Base-by-base conservation (phyloP, 352 stramenopile genomes). In the Phytopythium delawarense region DNA sequence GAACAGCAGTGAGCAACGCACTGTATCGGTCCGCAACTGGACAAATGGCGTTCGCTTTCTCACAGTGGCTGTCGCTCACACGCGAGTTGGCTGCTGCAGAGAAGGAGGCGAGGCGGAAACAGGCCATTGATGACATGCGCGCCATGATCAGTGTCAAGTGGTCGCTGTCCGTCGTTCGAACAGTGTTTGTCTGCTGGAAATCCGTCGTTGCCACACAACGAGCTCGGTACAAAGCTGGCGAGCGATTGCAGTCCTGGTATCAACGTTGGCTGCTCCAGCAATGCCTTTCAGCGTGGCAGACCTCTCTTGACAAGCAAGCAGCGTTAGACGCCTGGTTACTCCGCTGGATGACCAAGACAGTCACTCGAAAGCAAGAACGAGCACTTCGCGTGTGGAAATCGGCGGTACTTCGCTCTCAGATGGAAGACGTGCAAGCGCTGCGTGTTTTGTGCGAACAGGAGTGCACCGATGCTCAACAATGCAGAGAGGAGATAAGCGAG, bases 11-110 rank as follows among this genome's bases (percentile, higher is more conserved):
- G 0, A 66, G 78, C 30, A 59, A 67, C 42, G 75, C 85, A 21
- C 79, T 72, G 70, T 34, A 84, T 8, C 53, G 40, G 2, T 78
- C 76, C n/a, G 64, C 87, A 2, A 70, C 76, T 42, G 42, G 54
- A 0, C 69, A 67, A 21, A 61, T 87, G 61, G 52, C 54, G 34
- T 35, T 76, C 12, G 59, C 69, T n/a, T 84, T 88, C 46, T 44
- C 6, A 1, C 62, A 57, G 23, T 90, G 81, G 81, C 40, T 57
- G 34, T 48, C 46, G 21, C 32, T 61, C 20, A 60, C 60, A 0
- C 64, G 52, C 16, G 25, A 40, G 6, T 40, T 66, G 3, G 61
- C 58, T 40, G 62, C 58, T 16, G 74, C 42, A 52, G 72, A 71
- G 28, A 59, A 61, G 39, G 53, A 58, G 18, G 57, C 39, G 25